phyloP scores from a whole-genome alignment of 805 yeast species.

The Zygosaccharomyces rouxii region DNA sequence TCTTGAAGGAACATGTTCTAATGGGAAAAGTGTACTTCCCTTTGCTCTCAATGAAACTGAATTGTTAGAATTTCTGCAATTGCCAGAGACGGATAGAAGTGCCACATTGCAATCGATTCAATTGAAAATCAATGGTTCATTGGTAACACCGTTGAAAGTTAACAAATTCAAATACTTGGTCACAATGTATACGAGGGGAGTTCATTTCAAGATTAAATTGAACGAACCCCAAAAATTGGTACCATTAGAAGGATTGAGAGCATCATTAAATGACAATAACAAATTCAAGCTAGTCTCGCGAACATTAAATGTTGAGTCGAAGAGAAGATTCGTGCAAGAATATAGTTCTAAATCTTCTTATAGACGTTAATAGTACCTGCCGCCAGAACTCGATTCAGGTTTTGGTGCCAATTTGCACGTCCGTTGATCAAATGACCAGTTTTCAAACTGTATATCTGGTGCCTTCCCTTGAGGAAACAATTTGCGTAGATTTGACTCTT shows the following conservation, averaged over 20 bases:
- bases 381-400: conserved; percentile 2
- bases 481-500: conserved; percentile 14
- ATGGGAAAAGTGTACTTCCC: conserved; percentile 71
- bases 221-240: conserved; percentile 23
- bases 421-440: conserved; percentile 23
- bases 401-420: conserved; percentile 1
- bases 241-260: conserved; percentile 29
- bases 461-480: conserved; percentile 28
- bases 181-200: conserved; percentile 21
- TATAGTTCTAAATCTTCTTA: conserved; percentile 19
- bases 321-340: conserved; percentile 41
- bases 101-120: conserved; percentile 24
- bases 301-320: conserved; percentile 41
- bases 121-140: conserved; percentile 30
- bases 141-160: conserved; percentile 34
- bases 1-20: conserved; percentile 81
- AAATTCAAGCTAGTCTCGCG: conserved; percentile 46
- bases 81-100: conserved; percentile 8
- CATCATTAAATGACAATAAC: conserved; percentile 41
- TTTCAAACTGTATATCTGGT: conserved; percentile 21
- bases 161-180: conserved; percentile 15
- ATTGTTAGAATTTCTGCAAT: conserved; percentile 21
- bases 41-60: conserved; percentile 36
- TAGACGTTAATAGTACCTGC: conserved; percentile 11
- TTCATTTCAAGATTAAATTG: conserved; percentile 23